Base-by-base conservation (phyloP, 164 flowering plant species). In the Kalanchoe fedtschenkoi region DNA sequence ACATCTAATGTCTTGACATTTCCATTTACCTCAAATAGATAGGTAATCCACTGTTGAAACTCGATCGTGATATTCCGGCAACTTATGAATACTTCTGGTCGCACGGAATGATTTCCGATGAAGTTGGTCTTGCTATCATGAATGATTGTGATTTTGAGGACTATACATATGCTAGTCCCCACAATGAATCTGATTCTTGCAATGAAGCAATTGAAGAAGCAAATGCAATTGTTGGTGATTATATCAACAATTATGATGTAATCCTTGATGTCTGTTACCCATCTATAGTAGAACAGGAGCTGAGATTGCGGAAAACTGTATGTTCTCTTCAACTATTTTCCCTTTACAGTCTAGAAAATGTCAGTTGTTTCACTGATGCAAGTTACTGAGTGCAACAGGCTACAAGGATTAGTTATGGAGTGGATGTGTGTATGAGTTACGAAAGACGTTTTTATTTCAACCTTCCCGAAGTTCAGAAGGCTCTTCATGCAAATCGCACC, bases 51-150 rank as follows among this genome's bases (percentile, higher is more conserved):
- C 91, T 93, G 64, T 93, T 93, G 32, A 85, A 53, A 68, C 83
- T 93, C 19, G 89, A 82, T 51, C 78, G 79, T 19, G 97, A 93
- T 75, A 66, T 66, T 59, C 79, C 87, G 28, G 74, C 96, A 68
- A 73, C 75, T 8, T 93, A 85, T 34, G 92, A 93, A 62, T 89
- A 19, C 77, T 93, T 79, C 66, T 92, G 96, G 98, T 93, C 98
- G 3, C 96, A 93, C 53, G 97, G 96, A 65, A 83, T 93, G 96
- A 93, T 93, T 34, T 93, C 98, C 43, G 98, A 93, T 75, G 97
- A 93, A 75, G 38, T 85, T 61, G 89, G 90, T 29, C 85, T 86
- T 19, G 66, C 82, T 41, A 86, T 93, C 63, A 83, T 75, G 80
- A 83, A 77, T 2, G 76, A 89, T 15, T 89, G 98, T 66, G 79